Base-by-base conservation (phyloP, 1,284 basidiomycete species). In the Bondarzewia mesenterica region DNA sequence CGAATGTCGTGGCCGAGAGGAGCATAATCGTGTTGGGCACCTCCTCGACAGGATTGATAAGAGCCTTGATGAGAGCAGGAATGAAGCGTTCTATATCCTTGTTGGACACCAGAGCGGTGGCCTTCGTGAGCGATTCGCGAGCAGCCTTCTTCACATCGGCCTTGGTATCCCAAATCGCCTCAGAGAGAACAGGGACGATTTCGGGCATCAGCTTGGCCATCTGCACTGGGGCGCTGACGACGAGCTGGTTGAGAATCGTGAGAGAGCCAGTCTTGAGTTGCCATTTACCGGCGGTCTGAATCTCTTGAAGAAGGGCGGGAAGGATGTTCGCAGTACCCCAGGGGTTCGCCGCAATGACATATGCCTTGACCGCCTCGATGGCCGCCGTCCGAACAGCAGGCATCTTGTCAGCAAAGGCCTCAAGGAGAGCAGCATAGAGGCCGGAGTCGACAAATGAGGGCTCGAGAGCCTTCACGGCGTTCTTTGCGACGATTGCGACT, bases 111-210 rank as follows among this genome's bases (percentile, higher is more conserved):
- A 97, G 78, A 62, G 89, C 88, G 63, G 88, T 91, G 57, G 90
- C 84, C 78, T 93, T 94, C 63, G 89, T 92, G 62, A 99, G 85
- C 54, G 93, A 87, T 63, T 89, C 85, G 65, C 93, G 93, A 57
- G 95, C 93, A 48, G 93, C 91, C 80, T 97, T 99, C 86, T 98
- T 97, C 69, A 99, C 96, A 60, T 98, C 94, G 54, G 91, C 82
- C 80, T 99, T 99, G 74, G 96, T 99, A 74, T 99, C 96, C 94
- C 94, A 98, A 65, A 99, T 98, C 54, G 88, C 93, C 65, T 93
- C 95, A 45, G 93, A 70, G 66, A 99, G 91, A 63, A 96, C 77
- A 54, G 96, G 96, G 58, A 99, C 88, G 61, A 98, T 93, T 52
- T 96, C 91, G 56, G 95, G 94, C 78, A 94, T 97, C 64, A 91